A percentile compares a stretch with the other conserved stretches of the same genome.
Conservation (phyloP, 768 basidiomycete species). For the Leccinellum rugosiceps region DNA sequence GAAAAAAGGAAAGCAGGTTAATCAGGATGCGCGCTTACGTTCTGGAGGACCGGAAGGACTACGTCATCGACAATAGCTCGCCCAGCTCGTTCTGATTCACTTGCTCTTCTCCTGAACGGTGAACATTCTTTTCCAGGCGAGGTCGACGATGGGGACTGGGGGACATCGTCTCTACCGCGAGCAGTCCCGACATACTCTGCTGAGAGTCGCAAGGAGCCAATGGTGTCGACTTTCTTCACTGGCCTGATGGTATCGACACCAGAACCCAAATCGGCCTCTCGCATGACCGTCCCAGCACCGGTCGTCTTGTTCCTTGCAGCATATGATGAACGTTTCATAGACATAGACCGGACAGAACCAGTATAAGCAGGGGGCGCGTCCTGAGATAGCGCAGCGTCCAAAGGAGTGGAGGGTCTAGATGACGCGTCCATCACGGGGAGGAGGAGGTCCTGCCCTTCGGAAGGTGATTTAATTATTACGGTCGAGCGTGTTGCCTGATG, state of each 20-base stretch:
- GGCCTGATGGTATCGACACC: slow-evolving; percentile 91
- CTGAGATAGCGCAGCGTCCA: slow-evolving; percentile 33
- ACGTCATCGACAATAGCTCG: slow-evolving; percentile 76
- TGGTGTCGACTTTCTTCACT: slow-evolving; percentile 85
- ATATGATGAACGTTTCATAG: slow-evolving; percentile 71
- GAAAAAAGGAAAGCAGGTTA: neutral
- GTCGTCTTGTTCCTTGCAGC: slow-evolving; percentile 63
- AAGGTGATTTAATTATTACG: slow-evolving; percentile 53
- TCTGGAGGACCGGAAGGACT: slow-evolving; percentile 73
- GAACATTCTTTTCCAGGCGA: slow-evolving; percentile 42
- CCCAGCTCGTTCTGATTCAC: slow-evolving; percentile 65
- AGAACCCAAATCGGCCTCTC: slow-evolving; percentile 80
- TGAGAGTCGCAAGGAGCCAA: slow-evolving; percentile 71
- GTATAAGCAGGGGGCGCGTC: slow-evolving; percentile 75
- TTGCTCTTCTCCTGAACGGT: slow-evolving; percentile 47
- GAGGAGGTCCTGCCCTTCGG: slow-evolving; percentile 42
- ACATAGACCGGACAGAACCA: slow-evolving; percentile 58
- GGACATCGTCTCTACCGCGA: slow-evolving; percentile 50
- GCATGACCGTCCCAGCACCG: slow-evolving; percentile 69
- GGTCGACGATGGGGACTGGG: slow-evolving; percentile 38
- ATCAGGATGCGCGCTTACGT: slow-evolving; percentile 43
- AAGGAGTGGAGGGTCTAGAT: slow-evolving; percentile 37
- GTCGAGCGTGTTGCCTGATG: slow-evolving; percentile 64
- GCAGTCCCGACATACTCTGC: slow-evolving; percentile 78
- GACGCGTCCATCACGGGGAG: slow-evolving; percentile 37